Conservation (phyloP, 805 yeast species). For the Lipomyces oligophaga region DNA sequence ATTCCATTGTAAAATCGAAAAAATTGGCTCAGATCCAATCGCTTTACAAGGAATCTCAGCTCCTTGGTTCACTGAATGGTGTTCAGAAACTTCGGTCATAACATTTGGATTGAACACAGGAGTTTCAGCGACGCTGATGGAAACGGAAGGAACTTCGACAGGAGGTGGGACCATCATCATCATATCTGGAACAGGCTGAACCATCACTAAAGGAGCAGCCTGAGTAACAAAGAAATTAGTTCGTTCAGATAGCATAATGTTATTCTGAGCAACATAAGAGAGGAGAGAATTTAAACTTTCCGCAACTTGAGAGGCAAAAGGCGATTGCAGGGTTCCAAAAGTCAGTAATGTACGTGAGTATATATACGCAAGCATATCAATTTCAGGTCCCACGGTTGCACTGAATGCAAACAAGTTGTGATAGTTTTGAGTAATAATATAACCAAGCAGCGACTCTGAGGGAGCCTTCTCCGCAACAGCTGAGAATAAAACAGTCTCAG, state of each 20-base stretch:
- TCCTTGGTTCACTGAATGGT: slow-evolving; percentile 2
- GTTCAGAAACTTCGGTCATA: not conserved
- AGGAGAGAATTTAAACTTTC: slow-evolving; percentile 5
- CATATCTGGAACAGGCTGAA: not conserved
- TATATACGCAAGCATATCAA: slow-evolving; percentile 4
- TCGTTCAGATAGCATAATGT: slow-evolving; percentile 1
- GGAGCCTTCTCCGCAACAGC: too few relatives aligned
- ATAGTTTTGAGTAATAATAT: too few relatives aligned
- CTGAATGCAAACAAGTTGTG: too few relatives aligned
- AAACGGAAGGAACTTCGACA: not conserved
- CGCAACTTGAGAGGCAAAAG: slow-evolving; percentile 4
- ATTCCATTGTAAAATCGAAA: slow-evolving; percentile 8
- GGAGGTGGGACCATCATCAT: slow-evolving; percentile 1
- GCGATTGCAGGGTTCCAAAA: slow-evolving; percentile 2
- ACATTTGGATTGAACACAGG: not conserved
- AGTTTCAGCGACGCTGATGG: not conserved
- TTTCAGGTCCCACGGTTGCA: too few relatives aligned
- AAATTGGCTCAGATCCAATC: too few relatives aligned
- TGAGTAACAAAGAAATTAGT: slow-evolving; percentile 9
- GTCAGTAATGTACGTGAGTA: slow-evolving; percentile 13
- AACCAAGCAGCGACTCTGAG: too few relatives aligned
- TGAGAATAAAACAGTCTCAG: too few relatives aligned
- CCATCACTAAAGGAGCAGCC: slow-evolving; percentile 7
- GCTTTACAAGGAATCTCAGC: too few relatives aligned
- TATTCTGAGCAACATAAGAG: not conserved